Conservation (phyloP, 78 protist species). For the Monosiga brevicollis region DNA sequence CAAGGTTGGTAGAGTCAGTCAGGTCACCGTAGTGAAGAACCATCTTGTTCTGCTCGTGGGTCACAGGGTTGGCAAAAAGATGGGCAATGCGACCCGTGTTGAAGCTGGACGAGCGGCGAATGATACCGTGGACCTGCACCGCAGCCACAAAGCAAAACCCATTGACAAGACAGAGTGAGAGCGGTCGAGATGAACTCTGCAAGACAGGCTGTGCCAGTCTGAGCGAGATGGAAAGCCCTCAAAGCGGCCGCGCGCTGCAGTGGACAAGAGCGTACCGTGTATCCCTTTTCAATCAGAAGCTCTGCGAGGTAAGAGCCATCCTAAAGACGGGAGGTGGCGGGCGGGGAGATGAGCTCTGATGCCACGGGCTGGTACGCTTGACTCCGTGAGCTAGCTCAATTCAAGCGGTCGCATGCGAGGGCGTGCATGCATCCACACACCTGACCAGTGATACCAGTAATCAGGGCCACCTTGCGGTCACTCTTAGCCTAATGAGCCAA, state of each 20-base stretch:
- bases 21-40: slow-evolving; percentile 82
- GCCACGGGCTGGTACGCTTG: not conserved
- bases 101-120: slow-evolving; percentile 73
- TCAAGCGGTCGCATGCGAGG: not conserved
- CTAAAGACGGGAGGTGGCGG: not conserved
- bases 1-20: slow-evolving; percentile 60
- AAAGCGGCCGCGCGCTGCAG: too few relatives aligned
- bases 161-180: too few relatives aligned
- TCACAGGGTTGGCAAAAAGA: slow-evolving; percentile 24
- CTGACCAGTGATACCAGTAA: slow-evolving; percentile 91
- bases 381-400: not conserved
- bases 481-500: not conserved
- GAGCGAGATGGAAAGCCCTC: too few relatives aligned
- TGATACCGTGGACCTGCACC: slow-evolving; percentile 83
- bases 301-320: slow-evolving; percentile 90
- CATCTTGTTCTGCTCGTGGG: not conserved
- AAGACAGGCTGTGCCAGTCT: too few relatives aligned
- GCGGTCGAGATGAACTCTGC: too few relatives aligned
- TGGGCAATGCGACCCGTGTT: slow-evolving; percentile 79
- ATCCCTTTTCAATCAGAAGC: slow-evolving; percentile 76
- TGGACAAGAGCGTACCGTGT: slow-evolving; percentile 7
- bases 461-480: slow-evolving; percentile 65
- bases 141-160: too few relatives aligned
- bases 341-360: slow-evolving; percentile 1
- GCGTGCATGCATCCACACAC: not conserved